A percentile compares a stretch with the other conserved stretches of the same genome.
Evolutionary conservation across 2,329 filamentous ascomycete genomes (phyloP).

Genomic region (Aspergillus amoenus): DNA sequence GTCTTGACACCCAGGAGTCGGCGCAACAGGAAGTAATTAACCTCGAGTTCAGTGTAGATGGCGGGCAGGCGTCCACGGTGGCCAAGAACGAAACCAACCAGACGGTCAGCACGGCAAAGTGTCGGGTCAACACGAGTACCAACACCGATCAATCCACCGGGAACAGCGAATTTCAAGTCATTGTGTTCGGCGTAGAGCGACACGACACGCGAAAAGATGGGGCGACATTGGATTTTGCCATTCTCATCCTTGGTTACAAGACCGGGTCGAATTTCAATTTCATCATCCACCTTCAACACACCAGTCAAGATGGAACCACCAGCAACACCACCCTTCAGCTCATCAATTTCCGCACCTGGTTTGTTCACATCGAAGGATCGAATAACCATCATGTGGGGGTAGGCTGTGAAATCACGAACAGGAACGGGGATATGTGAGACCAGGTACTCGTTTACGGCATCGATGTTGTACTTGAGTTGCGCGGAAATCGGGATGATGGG

Average conservation of each 20-base stretch:
- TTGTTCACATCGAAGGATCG: slow-evolving; percentile 99
- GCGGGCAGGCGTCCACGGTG: slow-evolving; percentile 90
- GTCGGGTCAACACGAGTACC: slow-evolving; percentile 97
- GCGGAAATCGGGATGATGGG: slow-evolving; percentile 97
- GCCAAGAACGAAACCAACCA: slow-evolving; percentile 96
- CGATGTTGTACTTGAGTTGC: slow-evolving; percentile 99
- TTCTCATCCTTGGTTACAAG: slow-evolving; percentile 94
- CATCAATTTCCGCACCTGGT: slow-evolving; percentile 96
- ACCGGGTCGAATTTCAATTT: slow-evolving; percentile 98
- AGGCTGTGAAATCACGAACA: slow-evolving; percentile 81
- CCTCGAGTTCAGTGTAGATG: slow-evolving; percentile 97
- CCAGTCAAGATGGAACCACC: slow-evolving; percentile 96
- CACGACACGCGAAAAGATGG: slow-evolving; percentile 93
- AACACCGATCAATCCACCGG: slow-evolving; percentile 96
- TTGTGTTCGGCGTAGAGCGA: slow-evolving; percentile 97
- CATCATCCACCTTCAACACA: slow-evolving; percentile 93
- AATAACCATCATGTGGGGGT: slow-evolving; percentile 98
- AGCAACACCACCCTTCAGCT: slow-evolving; percentile 97
- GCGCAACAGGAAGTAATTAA: slow-evolving; percentile 98
- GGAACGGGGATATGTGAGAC: slow-evolving; percentile 94
- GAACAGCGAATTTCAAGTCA: slow-evolving; percentile 96
- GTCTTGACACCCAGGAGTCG: slow-evolving; percentile 95
- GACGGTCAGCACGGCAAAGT: slow-evolving; percentile 96
- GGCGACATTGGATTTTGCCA: slow-evolving; percentile 92
- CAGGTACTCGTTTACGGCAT: slow-evolving; percentile 94